Evolutionary conservation across 2,329 filamentous ascomycete species (phyloP), one percentile per base, ranked within the genome.

Genomic region (Gnomoniopsis smithogilvyi): DNA sequence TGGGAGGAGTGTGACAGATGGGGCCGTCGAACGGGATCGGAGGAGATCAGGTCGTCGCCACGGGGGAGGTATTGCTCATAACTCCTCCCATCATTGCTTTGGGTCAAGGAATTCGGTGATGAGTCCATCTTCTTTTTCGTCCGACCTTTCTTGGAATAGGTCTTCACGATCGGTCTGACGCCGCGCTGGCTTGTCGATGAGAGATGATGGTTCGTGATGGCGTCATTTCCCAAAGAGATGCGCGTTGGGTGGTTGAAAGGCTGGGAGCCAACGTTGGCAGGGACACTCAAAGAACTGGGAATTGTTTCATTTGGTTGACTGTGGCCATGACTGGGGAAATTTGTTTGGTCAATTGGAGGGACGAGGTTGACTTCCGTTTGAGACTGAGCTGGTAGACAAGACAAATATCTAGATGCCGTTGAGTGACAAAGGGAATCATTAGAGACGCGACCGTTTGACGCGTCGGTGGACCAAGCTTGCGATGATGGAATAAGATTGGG

Each of bases 81-180:
- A 69, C 83, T 83, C 41, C 82, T 78, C 50, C 76, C 81, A 48
- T 79, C 76, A 63, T 86, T 86, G 59, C 77, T 73, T 68, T 86
- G 83, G 1, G 83, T 86, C 1, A 79, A 79, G 11, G 81, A 82
- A 58, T 79, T n/a, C n/a, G n/a, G 77, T 12, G 80, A 81, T n/a
- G 69, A 71, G 34, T 79, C 74, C 72, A 77, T 80, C 54, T 71
- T 78, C 59, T 63, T 49, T 15, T 10, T 21, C 24, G 8, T 22
- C 45, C 21, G 19, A 12, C 41, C 34, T 19, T 43, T 36, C 22
- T 46, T 51, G 17, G 45, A 43, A 22, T 51, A 45, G 48, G 54
- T 56, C 11, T 33, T 33, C 48, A 30, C 14, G n/a, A n/a, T 50
- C 15, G 36, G 17, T 10, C 12, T 38, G 10, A 24, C n/a, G 43